Percentiles rank a stretch among this genome's conserved stretches.
Evolutionary conservation across 2,329 filamentous ascomycete genomes (phyloP).

Genomic region (Xylariaceae sp.): DNA sequence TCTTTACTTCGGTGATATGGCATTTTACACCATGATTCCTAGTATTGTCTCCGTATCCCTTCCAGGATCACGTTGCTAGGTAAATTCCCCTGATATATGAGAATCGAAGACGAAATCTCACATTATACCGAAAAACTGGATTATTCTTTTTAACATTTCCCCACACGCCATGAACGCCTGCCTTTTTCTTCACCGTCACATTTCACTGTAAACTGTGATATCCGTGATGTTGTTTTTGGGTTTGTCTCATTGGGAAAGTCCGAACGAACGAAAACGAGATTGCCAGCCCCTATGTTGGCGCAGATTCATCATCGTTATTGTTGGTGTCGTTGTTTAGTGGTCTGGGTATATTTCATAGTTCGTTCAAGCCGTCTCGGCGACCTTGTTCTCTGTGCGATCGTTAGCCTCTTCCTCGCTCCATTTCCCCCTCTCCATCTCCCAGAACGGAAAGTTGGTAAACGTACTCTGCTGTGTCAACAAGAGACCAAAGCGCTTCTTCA

Average conservation of each 20-base stretch:
- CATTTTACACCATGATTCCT: no score
- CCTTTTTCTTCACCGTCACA: neutral
- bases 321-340: neutral
- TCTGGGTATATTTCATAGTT: neutral
- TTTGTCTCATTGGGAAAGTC: no score
- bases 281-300: no score
- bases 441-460: slow-evolving; percentile 25
- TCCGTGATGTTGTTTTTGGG: no score
- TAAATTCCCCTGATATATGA: no score
- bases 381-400: slow-evolving; percentile 28
- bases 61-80: no score
- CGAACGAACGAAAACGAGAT: no score
- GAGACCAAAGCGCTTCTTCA: slow-evolving; percentile 89
- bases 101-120: neutral
- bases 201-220: no score
- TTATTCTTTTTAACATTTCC: neutral
- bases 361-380: slow-evolving; percentile 27
- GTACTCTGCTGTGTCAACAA: slow-evolving; percentile 72
- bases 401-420: neutral
- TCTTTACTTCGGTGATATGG: neutral
- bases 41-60: no score
- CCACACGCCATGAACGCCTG: slow-evolving; percentile 15
- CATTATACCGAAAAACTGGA: neutral
- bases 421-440: no score
- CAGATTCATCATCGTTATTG: neutral